Evolutionary conservation across 192 early-diverging fungal species (phyloP).

Genomic region (Coemansia sp.): DNA sequence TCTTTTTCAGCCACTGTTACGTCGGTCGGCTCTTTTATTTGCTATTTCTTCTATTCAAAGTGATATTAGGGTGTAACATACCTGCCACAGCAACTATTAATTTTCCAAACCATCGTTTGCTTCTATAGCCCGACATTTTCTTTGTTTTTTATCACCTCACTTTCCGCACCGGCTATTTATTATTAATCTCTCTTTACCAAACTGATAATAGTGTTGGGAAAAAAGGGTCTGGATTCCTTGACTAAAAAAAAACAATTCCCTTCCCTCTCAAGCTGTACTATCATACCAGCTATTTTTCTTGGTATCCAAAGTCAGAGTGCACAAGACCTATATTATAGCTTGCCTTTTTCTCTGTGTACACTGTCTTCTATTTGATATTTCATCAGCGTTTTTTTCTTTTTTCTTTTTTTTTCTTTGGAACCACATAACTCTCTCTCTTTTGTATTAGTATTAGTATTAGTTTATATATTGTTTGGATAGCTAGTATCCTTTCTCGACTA

Average conservation of each 20-base stretch:
- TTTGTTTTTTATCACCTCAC: not conserved
- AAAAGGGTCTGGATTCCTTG: not conserved
- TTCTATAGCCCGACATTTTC: not conserved
- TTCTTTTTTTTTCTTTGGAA: conserved; percentile 1
- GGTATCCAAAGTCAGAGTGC: too few species aligned
- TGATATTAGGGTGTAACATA: not conserved
- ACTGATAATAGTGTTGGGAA: not conserved
- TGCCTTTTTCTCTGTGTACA: not conserved
- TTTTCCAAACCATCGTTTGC: not conserved
- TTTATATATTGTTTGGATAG: too few species aligned
- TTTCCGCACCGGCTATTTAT: not conserved
- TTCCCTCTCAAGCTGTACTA: not conserved
- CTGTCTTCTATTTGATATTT: not conserved
- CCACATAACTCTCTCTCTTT: not conserved
- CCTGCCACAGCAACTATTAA: not conserved
- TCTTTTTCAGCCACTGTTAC: too few species aligned
- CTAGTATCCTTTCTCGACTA: too few species aligned
- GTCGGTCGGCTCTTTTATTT: too few species aligned
- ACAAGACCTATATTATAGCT: too few species aligned
- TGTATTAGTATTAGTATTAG: not conserved
- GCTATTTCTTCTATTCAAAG: not conserved
- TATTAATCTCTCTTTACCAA: not conserved
- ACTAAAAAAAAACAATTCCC: not conserved
- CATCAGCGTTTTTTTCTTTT: not conserved
- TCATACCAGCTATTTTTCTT: too few species aligned